Evolutionary conservation across 257 asterid species (phyloP).

Genomic region (Fraxinus americana): DNA sequence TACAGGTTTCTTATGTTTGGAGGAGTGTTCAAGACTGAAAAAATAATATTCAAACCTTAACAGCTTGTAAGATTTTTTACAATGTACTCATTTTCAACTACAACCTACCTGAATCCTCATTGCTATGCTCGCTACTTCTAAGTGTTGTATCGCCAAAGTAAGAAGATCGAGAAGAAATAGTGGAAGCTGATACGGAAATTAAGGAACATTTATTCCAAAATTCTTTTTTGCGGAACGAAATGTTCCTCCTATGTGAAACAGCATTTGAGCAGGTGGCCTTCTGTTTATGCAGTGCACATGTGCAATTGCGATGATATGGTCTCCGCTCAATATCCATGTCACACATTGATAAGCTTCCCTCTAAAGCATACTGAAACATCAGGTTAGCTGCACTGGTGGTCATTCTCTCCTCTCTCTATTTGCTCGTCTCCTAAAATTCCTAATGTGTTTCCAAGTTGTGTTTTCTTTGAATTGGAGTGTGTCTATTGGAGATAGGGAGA

Average conservation of each 20-base stretch:
- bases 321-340: conserved; percentile 44
- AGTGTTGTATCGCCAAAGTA: neutral
- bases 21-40: neutral
- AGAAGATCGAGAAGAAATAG: neutral
- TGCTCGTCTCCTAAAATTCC: neutral
- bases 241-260: conserved; percentile 19
- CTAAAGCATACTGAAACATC: conserved; percentile 29
- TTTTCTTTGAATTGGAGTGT: neutral
- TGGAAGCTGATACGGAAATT: neutral
- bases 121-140: neutral
- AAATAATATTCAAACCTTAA: neutral
- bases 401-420: conserved; percentile 30
- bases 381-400: conserved; percentile 35
- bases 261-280: conserved; percentile 28
- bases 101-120: neutral
- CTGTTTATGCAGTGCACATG: conserved; percentile 42
- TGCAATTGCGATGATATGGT: conserved; percentile 45
- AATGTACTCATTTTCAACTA: neutral
- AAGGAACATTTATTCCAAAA: neutral
- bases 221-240: conserved; percentile 29
- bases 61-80: neutral
- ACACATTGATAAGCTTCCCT: conserved; percentile 36
- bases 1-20: neutral
- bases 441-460: neutral
- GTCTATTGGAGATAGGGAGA: conserved; percentile 4